These are phyloP conservation scores for Hymenoscyphus albidus DNA, from an alignment of 2,329 filamentous ascomycete species.

Conservation along the genomic window DNA sequence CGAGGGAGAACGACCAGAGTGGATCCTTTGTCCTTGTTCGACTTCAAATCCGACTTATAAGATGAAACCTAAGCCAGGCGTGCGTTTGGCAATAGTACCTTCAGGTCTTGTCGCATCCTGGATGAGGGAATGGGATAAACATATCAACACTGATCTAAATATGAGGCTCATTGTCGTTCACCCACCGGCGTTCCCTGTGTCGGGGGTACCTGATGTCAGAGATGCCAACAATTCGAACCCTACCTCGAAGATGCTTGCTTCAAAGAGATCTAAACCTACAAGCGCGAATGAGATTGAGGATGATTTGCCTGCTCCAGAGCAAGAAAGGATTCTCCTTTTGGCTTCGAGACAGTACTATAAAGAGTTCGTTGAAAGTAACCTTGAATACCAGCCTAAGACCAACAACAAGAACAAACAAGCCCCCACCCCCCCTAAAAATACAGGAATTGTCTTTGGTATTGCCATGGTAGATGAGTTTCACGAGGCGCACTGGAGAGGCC, in stretches of 20 bases:
- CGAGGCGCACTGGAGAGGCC: slow-evolving; percentile 12
- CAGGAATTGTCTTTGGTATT: slow-evolving; percentile 23
- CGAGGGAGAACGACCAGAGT: slow-evolving; percentile 10
- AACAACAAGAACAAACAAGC: not conserved
- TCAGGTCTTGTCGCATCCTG: slow-evolving; percentile 17
- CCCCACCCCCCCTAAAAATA: not conserved
- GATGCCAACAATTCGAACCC: not conserved
- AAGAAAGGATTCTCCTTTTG: slow-evolving; percentile 22
- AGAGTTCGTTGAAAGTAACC: slow-evolving; percentile 9
- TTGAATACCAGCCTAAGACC: slow-evolving; percentile 6
- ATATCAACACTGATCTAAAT: slow-evolving; percentile 17
- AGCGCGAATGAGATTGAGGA: not conserved
- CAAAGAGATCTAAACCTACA: not conserved
- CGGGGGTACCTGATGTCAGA: not conserved
- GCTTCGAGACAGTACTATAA: slow-evolving; percentile 15
- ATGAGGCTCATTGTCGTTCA: slow-evolving; percentile 21
- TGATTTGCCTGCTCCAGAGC: not conserved
- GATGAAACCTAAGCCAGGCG: slow-evolving; percentile 18
- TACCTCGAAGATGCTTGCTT: not conserved
- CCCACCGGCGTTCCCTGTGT: slow-evolving; percentile 1
- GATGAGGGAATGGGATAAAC: slow-evolving; percentile 20
- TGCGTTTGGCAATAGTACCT: slow-evolving; percentile 23
- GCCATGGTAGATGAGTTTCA: slow-evolving; percentile 27
- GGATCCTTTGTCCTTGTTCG: slow-evolving; percentile 25
- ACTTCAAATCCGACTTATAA: slow-evolving; percentile 11